These are phyloP conservation scores for Collybiopsis luxurians DNA, from an alignment of 768 basidiomycete species.

Conservation along the genomic window DNA sequence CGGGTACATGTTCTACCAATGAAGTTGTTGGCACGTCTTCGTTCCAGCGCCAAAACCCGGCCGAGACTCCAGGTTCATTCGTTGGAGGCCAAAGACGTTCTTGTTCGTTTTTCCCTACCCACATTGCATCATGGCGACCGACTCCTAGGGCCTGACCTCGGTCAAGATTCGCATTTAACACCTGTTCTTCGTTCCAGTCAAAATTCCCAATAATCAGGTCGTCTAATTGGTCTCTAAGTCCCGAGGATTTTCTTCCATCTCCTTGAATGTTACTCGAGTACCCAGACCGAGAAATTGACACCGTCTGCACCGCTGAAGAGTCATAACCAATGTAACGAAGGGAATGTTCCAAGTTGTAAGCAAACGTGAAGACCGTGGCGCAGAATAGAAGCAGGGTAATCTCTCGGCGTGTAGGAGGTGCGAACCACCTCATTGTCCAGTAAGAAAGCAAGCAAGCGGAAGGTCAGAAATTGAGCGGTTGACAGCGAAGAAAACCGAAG, in stretches of 20 bases:
- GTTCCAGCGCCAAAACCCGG: conserved; percentile 57
- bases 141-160: conserved; percentile 39
- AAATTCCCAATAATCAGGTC: conserved; percentile 61
- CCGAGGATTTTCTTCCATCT: conserved; percentile 48
- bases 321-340: conserved; percentile 51
- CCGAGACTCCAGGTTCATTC: conserved; percentile 39
- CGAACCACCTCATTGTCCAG: conserved; percentile 53
- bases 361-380: conserved; percentile 61
- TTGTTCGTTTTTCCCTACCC: conserved; percentile 32
- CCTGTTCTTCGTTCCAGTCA: conserved; percentile 55
- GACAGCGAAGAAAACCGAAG: too few relatives aligned
- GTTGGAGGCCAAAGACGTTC: conserved; percentile 22
- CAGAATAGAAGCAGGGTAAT: conserved; percentile 65
- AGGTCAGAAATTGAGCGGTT: too few relatives aligned
- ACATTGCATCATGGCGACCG: conserved; percentile 42
- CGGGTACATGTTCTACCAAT: conserved; percentile 64
- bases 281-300: conserved; percentile 37
- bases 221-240: conserved; percentile 60
- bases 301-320: conserved; percentile 33
- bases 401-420: conserved; percentile 73
- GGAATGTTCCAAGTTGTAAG: conserved; percentile 72
- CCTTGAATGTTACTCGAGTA: conserved; percentile 32
- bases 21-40: conserved; percentile 51
- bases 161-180: conserved; percentile 55
- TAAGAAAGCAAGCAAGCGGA: too few relatives aligned